Base-by-base conservation (phyloP, 331 rosid species). In the Acacia pycnantha region DNA sequence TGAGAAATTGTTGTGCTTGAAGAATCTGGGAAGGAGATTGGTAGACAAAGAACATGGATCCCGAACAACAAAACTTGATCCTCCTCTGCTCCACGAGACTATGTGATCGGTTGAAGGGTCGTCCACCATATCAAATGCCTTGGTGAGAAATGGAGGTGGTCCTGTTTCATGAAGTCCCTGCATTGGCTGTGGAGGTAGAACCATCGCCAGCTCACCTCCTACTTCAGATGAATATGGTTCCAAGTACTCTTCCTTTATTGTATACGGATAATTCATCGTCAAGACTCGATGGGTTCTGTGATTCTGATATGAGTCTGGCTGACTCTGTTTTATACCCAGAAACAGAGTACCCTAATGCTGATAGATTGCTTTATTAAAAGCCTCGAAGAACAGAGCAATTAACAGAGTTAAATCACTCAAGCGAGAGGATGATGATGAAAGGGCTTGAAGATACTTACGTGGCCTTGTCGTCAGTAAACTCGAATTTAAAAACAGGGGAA, bases 1-100 rank as follows among this genome's bases (percentile, higher is more conserved):
- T 27, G 98, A 93, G 89, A 95, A 95, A 73, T 95, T 95, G 82
- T 87, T 95, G 86, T 95, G 98, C 88, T 95, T 95, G 92, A 95
- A 95, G 87, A 79, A 88, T 82, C 83, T 84, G 4, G 97, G 97
- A 8, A 95, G 90, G 73, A 95, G 90, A 84, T 81, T 80, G 47
- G 81, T 85, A 10, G 97, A 92, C 82, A 95, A 93, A 64, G 90
- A 70, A 51, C 85, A 88, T 70, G 95, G 97, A 82, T 95, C 97
- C 95, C 93, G 91, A 76, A 95, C 95, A 11, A 93, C 92, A 80
- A 95, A 93, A 87, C 94, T 90, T 9, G 80, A 18, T 19, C 97
- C 98, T 27, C 82, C 89, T 77, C 84, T 85, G 87, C 81, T 90
- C 98, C 98, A 95, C 11, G 97, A 93, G 68, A 95, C 87, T 41